Base-by-base conservation (phyloP, 23 red algal species). In the Gracilaria vermiculophylla region DNA sequence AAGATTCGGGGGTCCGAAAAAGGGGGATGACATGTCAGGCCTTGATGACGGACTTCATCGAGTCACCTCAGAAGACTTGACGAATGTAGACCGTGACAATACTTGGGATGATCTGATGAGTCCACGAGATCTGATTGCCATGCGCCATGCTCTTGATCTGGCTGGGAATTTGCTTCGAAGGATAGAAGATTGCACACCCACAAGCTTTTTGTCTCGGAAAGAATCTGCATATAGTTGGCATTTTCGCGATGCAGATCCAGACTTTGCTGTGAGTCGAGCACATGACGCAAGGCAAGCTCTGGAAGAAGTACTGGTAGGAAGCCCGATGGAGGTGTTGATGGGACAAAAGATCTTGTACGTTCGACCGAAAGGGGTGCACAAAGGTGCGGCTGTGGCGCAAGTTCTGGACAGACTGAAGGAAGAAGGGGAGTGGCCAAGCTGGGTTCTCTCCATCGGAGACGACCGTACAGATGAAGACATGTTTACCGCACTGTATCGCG, bases 381-480 rank as follows among this genome's bases (percentile, higher is more conserved):
- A 98, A 85, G 96, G 96, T 27, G 89, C 86, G 19, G 75, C 90
- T 15, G 92, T 86, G 3, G 55, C 71, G 3, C 76, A 82, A n/a
- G 83, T 98, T 0, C 53, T 98, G 36, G 23, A 55, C 14, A 69
- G 80, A 24, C 20, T 86, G 28, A 25, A 67, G 21, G 37, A 36
- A 36, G 72, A 72, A 57, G 74, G 34, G 9, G 80, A 79, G 27
- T 48, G 20, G 27, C 96, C 96, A 48, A 70, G 66, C 49, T 94
- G 88, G 92, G 58, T 98, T 13, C 62, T 90, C 41, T 80, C 83
- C 44, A 56, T 98, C 23, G 96, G 96, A 51, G 96, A 98, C 53
- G 92, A 98, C 60, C 80, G 86, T 34, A 94, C 90, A 15, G 96
- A 98, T 74, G 96, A 94, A 75, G 91, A 94, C 27, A 98, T 98